Base-by-base conservation (phyloP, 1,284 basidiomycete genomes). In the Sanghuangporus sanghuang region DNA sequence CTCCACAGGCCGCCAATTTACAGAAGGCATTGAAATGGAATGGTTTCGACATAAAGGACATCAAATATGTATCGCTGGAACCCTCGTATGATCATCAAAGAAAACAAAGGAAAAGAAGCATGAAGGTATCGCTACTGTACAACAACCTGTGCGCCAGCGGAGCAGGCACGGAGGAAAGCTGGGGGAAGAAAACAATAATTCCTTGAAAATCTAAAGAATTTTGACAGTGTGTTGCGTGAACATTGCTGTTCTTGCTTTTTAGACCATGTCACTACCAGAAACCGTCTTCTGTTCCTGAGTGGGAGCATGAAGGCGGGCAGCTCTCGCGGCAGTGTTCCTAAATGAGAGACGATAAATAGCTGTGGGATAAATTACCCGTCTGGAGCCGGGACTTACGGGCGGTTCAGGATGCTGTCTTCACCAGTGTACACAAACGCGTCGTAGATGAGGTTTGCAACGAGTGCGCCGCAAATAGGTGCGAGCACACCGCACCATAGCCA, bases 401-500 rank as follows among this genome's bases (percentile, higher is more conserved):
- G 53, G 46, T 69, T 68, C 27, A 70, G 39, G 38, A 70, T 57
- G 56, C 71, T 73, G 35, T 75, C 75, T 7, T 68, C 59, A 38
- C 73, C 76, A 14, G 67, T 72, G 67, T 73, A 76, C 32, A 78
- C 40, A 61, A 77, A 72, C 2, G 71, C n/a, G 56, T 78, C 78
- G 61, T 78, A 79, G 11, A 77, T 57, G 21, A 73, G 57, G 1
- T 72, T 69, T 1, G 73, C 78, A 39, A 71, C 68, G 64, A 76
- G 74, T 2, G 73, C 77, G 6, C 77, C 77, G 5, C 73, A 35
- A 27, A 76, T 69, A 0, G 76, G 70, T 0, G 72, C 77, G 21
- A 80, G 68, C 21, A 79, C 71, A 6, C 79, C 77, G 40, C 76
- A 76, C 81, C 81, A 83, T 8, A 81, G 63, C 80, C 80, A 84